phyloP scores from a whole-genome alignment of 306 rosid species.

The Malus sylvestris region DNA sequence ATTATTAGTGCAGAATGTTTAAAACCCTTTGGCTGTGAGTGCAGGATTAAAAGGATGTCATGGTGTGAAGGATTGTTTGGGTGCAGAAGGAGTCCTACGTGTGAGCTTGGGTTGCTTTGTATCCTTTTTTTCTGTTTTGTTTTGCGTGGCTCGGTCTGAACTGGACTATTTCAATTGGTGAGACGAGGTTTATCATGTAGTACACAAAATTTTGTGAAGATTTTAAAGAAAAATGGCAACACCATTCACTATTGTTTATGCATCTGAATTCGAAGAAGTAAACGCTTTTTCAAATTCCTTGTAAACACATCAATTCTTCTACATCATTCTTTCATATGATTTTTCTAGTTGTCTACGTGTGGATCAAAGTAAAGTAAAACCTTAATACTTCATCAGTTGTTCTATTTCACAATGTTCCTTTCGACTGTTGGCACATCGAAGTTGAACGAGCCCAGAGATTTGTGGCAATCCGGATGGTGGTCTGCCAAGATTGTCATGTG shows the following conservation, averaged over 20 bases:
- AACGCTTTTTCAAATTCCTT: not conserved
- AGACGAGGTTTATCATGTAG: too few species aligned
- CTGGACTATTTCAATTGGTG: not conserved
- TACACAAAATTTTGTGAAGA: too few species aligned
- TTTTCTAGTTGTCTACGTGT: not conserved
- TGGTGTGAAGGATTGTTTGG: constrained; percentile 62
- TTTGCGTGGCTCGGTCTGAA: not conserved
- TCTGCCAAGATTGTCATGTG: constrained; percentile 61
- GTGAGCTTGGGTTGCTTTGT: constrained; percentile 97
- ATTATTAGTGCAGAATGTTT: not conserved
- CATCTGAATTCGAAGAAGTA: too few species aligned
- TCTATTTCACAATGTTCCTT: constrained; percentile 74
- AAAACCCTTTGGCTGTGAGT: constrained; percentile 3
- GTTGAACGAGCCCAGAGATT: constrained; percentile 51
- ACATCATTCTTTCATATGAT: not conserved
- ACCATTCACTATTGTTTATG: too few species aligned
- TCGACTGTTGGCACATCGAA: constrained; percentile 68
- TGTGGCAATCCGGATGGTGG: constrained; percentile 99
- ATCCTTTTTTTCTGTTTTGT: constrained; percentile 45
- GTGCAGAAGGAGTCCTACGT: constrained; percentile 88
- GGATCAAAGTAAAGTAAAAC: constrained; percentile 28
- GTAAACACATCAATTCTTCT: not conserved
- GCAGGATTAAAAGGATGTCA: constrained; percentile 71
- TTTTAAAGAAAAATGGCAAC: too few species aligned
- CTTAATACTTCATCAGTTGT: constrained; percentile 64